Evolutionary conservation across 345 rosid genomes (phyloP).

Genomic region (Sapria himalayana): DNA sequence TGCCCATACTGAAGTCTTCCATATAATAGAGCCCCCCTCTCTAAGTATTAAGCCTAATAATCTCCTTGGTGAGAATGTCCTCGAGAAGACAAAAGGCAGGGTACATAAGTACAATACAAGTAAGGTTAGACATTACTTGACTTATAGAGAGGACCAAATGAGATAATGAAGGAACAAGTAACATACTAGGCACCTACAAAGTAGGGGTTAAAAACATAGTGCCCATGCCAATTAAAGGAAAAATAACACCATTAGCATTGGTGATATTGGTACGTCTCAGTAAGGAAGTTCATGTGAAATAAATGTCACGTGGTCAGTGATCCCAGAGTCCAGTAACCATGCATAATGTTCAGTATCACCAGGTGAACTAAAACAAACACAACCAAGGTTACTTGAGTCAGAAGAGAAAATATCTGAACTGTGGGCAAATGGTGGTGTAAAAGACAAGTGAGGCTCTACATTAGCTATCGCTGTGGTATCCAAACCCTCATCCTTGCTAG

Average conservation of each 20-base stretch:
- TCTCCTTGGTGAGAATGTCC: background rate
- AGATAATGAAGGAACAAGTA: conserved; percentile 1
- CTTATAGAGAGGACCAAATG: background rate
- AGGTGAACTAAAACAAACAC: too few relatives aligned
- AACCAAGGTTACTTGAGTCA: too few relatives aligned
- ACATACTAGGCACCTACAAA: background rate
- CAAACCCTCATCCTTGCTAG: background rate
- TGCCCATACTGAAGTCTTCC: too few relatives aligned
- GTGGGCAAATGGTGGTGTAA: background rate
- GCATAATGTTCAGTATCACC: background rate
- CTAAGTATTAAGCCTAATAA: background rate
- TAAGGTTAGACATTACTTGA: background rate
- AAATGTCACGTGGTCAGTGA: conserved; percentile 2
- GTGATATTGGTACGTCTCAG: background rate
- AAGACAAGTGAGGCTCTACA: background rate
- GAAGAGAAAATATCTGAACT: too few relatives aligned
- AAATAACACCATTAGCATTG: conserved; percentile 4
- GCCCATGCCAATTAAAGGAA: background rate
- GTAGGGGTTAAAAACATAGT: background rate
- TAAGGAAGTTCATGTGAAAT: background rate
- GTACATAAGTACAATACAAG: background rate
- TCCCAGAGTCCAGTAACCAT: conserved; percentile 5
- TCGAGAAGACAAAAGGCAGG: background rate
- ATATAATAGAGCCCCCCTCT: too few relatives aligned
- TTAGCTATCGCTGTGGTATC: background rate